Conservation (phyloP, 345 rosid species). For the Durio zibethinus region DNA sequence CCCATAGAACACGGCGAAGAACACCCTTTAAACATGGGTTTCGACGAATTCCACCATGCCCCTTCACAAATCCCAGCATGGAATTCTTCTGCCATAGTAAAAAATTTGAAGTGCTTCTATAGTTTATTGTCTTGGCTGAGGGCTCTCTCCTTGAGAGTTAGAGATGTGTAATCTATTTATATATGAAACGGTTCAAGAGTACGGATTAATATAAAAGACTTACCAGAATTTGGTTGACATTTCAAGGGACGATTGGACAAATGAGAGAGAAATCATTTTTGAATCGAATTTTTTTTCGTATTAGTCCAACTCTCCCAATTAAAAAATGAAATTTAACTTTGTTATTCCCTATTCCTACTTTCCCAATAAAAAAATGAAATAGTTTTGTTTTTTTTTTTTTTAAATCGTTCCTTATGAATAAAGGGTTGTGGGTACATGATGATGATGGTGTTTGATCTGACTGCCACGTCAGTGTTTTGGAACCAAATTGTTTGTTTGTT, state of each 20-base stretch:
- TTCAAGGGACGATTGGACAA: conserved; percentile 41
- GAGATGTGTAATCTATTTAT: not conserved
- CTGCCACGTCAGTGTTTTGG: conserved; percentile 22
- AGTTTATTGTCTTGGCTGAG: not conserved
- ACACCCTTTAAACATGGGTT: conserved; percentile 33
- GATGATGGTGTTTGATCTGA: conserved; percentile 27
- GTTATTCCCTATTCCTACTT: conserved; percentile 7
- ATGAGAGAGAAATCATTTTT: conserved; percentile 39
- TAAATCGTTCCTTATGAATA: conserved; percentile 14
- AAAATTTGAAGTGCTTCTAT: not conserved
- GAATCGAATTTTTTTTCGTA: conserved; percentile 47
- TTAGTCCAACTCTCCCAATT: no score
- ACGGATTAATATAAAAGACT: not conserved
- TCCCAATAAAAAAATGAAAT: not conserved
- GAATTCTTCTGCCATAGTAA: conserved; percentile 70
- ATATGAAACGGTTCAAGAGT: conserved; percentile 32
- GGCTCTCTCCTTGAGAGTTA: not conserved
- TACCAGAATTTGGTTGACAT: conserved; percentile 51
- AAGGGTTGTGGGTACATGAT: conserved; percentile 25
- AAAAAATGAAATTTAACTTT: not conserved
- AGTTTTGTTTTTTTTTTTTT: not conserved
- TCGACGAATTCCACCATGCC: conserved; percentile 62
- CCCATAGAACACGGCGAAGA: conserved; percentile 42
- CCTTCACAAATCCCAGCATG: conserved; percentile 52
- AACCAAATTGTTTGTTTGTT: conserved; percentile 7